Percentiles rank a stretch among this genome's conserved stretches.
These are phyloP conservation scores for Immersiella caudata DNA, from an alignment of 495 filamentous ascomycete species.

Conservation along the genomic window DNA sequence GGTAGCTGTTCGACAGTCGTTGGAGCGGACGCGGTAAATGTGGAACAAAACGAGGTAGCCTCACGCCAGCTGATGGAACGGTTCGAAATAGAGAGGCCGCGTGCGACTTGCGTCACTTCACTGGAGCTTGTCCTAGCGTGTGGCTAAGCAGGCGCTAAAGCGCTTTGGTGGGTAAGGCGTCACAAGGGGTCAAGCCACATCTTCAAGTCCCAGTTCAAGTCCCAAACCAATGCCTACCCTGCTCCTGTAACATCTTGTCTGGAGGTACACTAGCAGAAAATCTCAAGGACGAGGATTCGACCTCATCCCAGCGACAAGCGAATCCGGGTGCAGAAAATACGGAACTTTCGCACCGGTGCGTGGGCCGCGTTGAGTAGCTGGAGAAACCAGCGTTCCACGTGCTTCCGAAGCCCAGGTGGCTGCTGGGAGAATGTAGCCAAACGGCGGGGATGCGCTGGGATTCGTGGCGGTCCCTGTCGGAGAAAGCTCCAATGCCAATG, in stretches of 20 bases:
- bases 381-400: not conserved
- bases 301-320: not conserved
- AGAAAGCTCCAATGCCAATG: not conserved
- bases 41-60: not conserved
- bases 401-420: not conserved
- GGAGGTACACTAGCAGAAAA: not conserved
- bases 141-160: not conserved
- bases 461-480: not conserved
- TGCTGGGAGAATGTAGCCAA: not conserved
- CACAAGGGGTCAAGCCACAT: not conserved
- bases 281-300: not conserved
- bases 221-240: not conserved
- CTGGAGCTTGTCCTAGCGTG: not conserved
- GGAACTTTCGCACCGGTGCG: not conserved
- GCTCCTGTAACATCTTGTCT: not conserved
- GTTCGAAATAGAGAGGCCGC: not conserved
- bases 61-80: not conserved
- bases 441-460: not conserved
- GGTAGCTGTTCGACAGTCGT: not conserved
- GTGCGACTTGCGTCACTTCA: conserved; percentile 1
- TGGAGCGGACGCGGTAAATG: not conserved
- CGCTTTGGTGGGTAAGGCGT: no score
- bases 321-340: not conserved
- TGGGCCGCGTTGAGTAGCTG: not conserved
- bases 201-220: not conserved